Base-by-base conservation (phyloP, 139 green algal genomes). In the Chlorella sp. region DNA sequence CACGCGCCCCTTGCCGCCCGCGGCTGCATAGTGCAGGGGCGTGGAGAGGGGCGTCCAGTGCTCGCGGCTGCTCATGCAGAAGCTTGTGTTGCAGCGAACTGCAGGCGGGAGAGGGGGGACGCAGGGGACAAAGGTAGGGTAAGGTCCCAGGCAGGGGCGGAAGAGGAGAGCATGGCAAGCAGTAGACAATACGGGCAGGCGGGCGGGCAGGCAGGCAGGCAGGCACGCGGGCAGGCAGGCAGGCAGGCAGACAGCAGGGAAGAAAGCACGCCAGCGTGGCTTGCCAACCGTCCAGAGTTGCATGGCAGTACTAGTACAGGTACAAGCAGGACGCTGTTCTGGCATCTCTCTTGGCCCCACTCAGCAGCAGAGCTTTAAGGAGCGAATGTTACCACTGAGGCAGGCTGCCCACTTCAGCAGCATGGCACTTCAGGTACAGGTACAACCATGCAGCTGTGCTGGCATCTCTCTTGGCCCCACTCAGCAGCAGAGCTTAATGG, bases 11-110 rank as follows among this genome's bases (percentile, higher is more conserved):
- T 39, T 37, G 22, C 87, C 81, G 2, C 69, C 30, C 5, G 89
- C 89, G 22, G 89, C 89, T 30, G 89, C 89, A 15, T 90, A 83
- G 84, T 92, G 89, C 34, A 92, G 89, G 1, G 89, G 89, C 7
- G 84, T 92, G 77, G 84, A 87, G 81, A 42, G 18, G 15, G 88
- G 88, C 7, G 75, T 76, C 88, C 88, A 91, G 34, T 60, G 81
- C 4, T 53, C 87, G 21, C 48, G 71, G 19, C 0, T 22, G 18
- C 64, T 60, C 60, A 80, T 57, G 40, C 64, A 32, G 39, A n/a
- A 80, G 19, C 39, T 68, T 11, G 77, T 34, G 66, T 88, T 88
- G 84, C 84, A 88, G 28, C 84, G 84, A 37, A 88, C 84, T 88
- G 84, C 30, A 36, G 1, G n/a, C 3, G 42, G 79, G 39, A 78